phyloP scores from a whole-genome alignment of 352 stramenopile species.

The Globisporangium middletonii region DNA sequence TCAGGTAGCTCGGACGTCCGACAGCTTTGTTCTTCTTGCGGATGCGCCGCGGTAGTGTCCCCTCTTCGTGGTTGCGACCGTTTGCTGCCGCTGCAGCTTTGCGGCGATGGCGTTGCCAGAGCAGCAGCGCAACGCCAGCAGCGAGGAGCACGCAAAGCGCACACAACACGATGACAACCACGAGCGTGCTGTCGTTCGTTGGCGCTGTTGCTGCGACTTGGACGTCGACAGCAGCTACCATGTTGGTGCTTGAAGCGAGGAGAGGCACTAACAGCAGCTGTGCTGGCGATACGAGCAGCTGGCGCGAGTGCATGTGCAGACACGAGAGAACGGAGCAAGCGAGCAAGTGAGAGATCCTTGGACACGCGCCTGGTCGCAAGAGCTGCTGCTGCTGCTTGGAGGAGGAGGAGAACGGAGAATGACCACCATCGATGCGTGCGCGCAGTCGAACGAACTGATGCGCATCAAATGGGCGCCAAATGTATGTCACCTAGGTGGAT shows the following conservation, averaged over 20 bases:
- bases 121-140: slow-evolving; percentile 5
- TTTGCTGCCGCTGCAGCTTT: neutral
- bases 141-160: slow-evolving; percentile 10
- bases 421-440: too few relatives aligned
- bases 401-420: too few relatives aligned
- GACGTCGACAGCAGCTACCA: neutral
- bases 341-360: too few relatives aligned
- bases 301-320: too few relatives aligned
- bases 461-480: too few relatives aligned
- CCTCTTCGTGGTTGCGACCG: slow-evolving; percentile 1
- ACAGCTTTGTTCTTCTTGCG: slow-evolving; percentile 14
- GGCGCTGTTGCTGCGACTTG: neutral
- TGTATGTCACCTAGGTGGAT: too few relatives aligned
- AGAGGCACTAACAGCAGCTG: too few relatives aligned
- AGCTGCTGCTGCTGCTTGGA: too few relatives aligned
- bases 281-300: too few relatives aligned
- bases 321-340: too few relatives aligned
- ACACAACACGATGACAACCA: slow-evolving; percentile 11
- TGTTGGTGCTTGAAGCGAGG: neutral
- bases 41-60: slow-evolving; percentile 12
- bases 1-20: slow-evolving; percentile 13
- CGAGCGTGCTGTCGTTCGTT: slow-evolving; percentile 8
- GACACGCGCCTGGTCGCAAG: too few relatives aligned
- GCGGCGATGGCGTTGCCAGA: slow-evolving; percentile 7
- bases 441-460: too few relatives aligned